Percentiles rank a stretch among this genome's conserved stretches.
Conservation (phyloP, 202 grass and related monocot species). For the Saccharum hybrid region DNA sequence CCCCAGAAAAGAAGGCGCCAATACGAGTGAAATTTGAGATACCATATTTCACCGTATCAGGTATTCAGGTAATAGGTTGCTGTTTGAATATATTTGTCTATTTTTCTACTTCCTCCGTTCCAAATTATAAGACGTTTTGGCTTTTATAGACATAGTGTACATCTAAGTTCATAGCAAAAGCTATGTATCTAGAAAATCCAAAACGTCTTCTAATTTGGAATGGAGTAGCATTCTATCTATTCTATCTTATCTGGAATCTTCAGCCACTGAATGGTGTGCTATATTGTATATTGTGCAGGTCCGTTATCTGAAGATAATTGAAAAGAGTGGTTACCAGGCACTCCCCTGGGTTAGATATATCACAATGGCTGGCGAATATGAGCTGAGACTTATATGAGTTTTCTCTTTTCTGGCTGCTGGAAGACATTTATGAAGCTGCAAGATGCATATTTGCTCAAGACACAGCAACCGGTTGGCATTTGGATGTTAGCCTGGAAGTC, state of each 20-base stretch:
- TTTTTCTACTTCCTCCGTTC: neutral
- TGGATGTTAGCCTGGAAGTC: constrained; percentile 37
- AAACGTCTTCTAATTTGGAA: too few relatives aligned
- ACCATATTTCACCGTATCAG: constrained; percentile 97
- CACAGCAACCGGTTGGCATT: constrained; percentile 32
- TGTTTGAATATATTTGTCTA: neutral
- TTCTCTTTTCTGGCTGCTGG: constrained; percentile 26
- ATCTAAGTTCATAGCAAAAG: too few relatives aligned
- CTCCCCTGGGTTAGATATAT: constrained; percentile 99
- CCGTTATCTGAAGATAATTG: constrained; percentile 98
- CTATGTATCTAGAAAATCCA: too few relatives aligned
- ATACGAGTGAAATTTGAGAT: constrained; percentile 99
- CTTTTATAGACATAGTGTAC: neutral
- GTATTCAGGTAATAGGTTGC: constrained; percentile 71
- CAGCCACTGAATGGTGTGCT: constrained; percentile 28
- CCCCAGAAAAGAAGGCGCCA: constrained; percentile 89
- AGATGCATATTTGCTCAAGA: constrained; percentile 42
- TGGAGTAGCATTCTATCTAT: neutral
- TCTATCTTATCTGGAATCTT: neutral
- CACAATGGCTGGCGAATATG: constrained; percentile 98
- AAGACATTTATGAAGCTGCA: constrained; percentile 28
- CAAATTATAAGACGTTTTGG: neutral
- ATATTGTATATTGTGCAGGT: constrained; percentile 60
- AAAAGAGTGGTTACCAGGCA: constrained; percentile 96
- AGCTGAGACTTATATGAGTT: constrained; percentile 86